Percentiles rank a stretch among this genome's conserved stretches.
Conservation (phyloP, 371 early-diverging fungal species). For the Coemansia sp. region DNA sequence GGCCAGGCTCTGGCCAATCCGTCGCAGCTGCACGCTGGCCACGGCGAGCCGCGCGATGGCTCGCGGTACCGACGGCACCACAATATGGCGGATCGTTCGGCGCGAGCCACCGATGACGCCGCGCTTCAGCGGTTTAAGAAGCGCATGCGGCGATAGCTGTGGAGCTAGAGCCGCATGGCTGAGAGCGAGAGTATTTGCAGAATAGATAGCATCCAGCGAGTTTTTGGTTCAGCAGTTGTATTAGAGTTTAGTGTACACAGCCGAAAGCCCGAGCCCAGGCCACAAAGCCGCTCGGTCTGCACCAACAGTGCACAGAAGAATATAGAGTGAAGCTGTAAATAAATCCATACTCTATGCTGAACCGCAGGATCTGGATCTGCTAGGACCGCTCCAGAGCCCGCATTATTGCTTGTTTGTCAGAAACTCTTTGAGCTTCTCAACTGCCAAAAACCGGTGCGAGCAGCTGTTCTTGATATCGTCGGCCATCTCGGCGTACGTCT, state of each 20-base stretch:
- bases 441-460: slow-evolving; percentile 82
- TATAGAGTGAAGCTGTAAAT: too few relatives aligned
- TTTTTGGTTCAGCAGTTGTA: too few relatives aligned
- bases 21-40: background rate
- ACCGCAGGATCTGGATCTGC: slow-evolving; percentile 99
- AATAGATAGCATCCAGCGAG: too few relatives aligned
- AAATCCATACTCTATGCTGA: too few relatives aligned
- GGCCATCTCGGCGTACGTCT: slow-evolving; percentile 89
- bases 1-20: slow-evolving; percentile 13
- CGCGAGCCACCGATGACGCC: slow-evolving; percentile 77
- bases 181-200: too few relatives aligned
- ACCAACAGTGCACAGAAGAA: too few relatives aligned
- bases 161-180: too few relatives aligned
- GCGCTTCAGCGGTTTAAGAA: slow-evolving; percentile 82
- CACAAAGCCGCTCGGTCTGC: too few relatives aligned
- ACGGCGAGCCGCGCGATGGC: background rate
- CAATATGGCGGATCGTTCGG: slow-evolving; percentile 41
- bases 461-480: slow-evolving; percentile 82
- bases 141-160: slow-evolving; percentile 59
- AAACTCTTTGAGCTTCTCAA: slow-evolving; percentile 66
- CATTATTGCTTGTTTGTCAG: too few relatives aligned
- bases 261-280: too few relatives aligned
- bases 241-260: too few relatives aligned
- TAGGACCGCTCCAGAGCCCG: slow-evolving; percentile 98
- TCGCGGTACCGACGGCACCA: slow-evolving; percentile 32